These are phyloP conservation scores for Rhodamnia rubescens DNA, from an alignment of 345 rosid species.

Conservation along the genomic window DNA sequence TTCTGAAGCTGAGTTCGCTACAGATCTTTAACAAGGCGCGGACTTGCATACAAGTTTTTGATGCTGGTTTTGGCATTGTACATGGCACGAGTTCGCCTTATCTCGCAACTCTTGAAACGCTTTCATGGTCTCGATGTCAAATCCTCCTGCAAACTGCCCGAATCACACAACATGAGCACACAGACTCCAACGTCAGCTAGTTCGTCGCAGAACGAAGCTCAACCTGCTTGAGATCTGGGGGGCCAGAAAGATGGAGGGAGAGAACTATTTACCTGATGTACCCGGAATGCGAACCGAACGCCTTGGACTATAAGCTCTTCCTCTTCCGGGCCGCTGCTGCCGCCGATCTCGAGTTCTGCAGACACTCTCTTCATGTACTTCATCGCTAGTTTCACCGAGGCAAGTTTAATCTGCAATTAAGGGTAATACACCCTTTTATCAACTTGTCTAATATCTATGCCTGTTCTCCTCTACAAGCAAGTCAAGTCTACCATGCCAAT, in stretches of 20 bases:
- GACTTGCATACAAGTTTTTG: slow-evolving; percentile 49
- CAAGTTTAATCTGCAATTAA: slow-evolving; percentile 60
- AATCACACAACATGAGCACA: not conserved
- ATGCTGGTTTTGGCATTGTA: slow-evolving; percentile 58
- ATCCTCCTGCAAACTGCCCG: slow-evolving; percentile 89
- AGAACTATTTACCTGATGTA: slow-evolving; percentile 62
- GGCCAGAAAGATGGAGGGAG: not conserved
- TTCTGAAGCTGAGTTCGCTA: slow-evolving; percentile 63
- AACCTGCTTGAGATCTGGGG: not conserved
- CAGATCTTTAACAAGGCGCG: slow-evolving; percentile 39
- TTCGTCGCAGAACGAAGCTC: no score
- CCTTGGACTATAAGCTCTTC: slow-evolving; percentile 94
- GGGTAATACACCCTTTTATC: not conserved
- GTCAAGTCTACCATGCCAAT: not conserved
- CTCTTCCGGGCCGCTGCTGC: slow-evolving; percentile 64
- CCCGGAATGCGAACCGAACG: slow-evolving; percentile 92
- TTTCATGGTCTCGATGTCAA: slow-evolving; percentile 87
- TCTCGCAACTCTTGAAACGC: slow-evolving; percentile 95
- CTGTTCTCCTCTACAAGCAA: not conserved
- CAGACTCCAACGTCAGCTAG: not conserved
- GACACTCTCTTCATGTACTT: slow-evolving; percentile 96
- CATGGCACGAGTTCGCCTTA: slow-evolving; percentile 68
- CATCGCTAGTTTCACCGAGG: slow-evolving; percentile 90
- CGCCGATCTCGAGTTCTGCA: slow-evolving; percentile 63
- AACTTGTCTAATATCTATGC: not conserved